Evolutionary conservation across 2,329 filamentous ascomycete species (phyloP), one percentile per base, ranked within the genome.

Genomic region (Neopestalotiopsis sp.): DNA sequence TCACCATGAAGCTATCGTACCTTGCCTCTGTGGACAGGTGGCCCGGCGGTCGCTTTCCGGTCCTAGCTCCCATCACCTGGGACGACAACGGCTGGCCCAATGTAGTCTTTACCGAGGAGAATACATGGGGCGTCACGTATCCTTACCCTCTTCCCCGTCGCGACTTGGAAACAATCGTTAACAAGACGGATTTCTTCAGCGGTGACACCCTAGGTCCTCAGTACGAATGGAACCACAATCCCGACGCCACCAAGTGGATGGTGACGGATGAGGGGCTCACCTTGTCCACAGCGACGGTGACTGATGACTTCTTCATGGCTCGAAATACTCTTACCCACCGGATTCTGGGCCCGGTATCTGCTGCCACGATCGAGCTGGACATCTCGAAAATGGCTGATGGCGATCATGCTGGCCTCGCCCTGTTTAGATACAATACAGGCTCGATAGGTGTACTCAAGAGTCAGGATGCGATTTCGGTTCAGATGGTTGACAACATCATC

Each of bases 181-280:
- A 85, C 0, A 81, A 85, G 17, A 82, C 80, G 0, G 86, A 90
- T 69, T 75, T 69, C 0, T 90, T 90, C 70, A 63, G 70, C 0
- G 84, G 83, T 0, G 73, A 77, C 0, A 71, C 76, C 0, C 79
- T 90, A 0, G 75, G 79, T 6, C 79, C 81, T 0, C 78, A 83
- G 2, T 90, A 86, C 85, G 88, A 90, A 74, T 90, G 88, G 87
- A 90, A 90, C 73, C 88, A 90, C 71, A 89, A 90, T 74, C 88
- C 88, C 0, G 86, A 90, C 67, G 80, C 76, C 0, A 78, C 75
- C 10, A 84, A 82, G 9, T 90, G 77, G 72, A 75, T 73, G 1
- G 78, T 88, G 12, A 75, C 79, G 56, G 78, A 82, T 38, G 84
- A 28, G 24, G 24, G 85, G 1, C 73, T 90, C 2, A 81, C 79